These are phyloP conservation scores for Schizosaccharomyces cryophilus DNA, from an alignment of 805 yeast genomes.

Conservation along the genomic window DNA sequence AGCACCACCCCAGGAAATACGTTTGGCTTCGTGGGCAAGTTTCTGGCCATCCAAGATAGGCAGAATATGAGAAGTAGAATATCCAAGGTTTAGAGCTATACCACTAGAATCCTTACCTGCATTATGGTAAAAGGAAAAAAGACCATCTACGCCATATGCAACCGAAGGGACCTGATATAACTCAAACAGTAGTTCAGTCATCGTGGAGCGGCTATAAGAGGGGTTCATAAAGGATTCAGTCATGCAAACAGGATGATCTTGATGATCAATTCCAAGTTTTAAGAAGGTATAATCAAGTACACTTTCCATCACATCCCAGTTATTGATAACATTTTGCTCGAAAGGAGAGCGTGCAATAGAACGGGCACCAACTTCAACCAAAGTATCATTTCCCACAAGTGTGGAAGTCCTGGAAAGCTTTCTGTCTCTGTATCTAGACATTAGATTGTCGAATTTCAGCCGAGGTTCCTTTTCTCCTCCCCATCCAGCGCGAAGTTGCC, in stretches of 20 bases:
- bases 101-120: conserved; percentile 22
- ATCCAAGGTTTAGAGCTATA: conserved; percentile 59
- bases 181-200: conserved; percentile 72
- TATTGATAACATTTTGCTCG: conserved; percentile 67
- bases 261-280: conserved; percentile 35
- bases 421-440: conserved; percentile 60
- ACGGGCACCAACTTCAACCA: conserved; percentile 41
- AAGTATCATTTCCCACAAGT: conserved; percentile 62
- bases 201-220: conserved; percentile 6
- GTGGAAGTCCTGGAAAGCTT: conserved; percentile 31
- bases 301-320: conserved; percentile 76
- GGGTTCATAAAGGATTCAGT: conserved; percentile 28
- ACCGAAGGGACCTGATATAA: conserved; percentile 51
- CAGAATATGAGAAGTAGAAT: conserved; percentile 57
- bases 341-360: conserved; percentile 54
- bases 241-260: conserved; percentile 59
- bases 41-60: conserved; percentile 62
- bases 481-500: conserved; percentile 17
- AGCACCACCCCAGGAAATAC: conserved; percentile 83
- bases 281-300: conserved; percentile 64
- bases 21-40: conserved; percentile 36
- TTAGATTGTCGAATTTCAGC: conserved; percentile 39
- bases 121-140: conserved; percentile 54
- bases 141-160: conserved; percentile 58
- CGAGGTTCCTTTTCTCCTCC: conserved; percentile 18